Percentiles rank a stretch among this genome's conserved stretches.
Conservation (phyloP, 2,329 filamentous ascomycete genomes). For the Ramularia endophylla region DNA sequence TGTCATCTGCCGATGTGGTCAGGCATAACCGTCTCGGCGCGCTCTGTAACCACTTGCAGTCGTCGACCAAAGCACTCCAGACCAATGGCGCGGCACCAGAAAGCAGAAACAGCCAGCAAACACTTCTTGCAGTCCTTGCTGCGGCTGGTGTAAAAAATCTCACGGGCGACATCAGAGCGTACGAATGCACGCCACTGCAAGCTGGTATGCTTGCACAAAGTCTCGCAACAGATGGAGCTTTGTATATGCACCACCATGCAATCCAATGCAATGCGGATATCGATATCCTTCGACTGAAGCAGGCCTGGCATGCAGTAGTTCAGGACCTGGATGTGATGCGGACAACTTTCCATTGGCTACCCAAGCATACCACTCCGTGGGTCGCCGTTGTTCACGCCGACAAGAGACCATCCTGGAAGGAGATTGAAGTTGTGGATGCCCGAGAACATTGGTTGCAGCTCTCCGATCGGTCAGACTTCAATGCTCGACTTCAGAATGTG, state of each 20-base stretch:
- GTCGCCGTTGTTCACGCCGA: slow-evolving; percentile 8
- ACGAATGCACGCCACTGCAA: slow-evolving; percentile 13
- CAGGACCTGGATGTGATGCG: slow-evolving; percentile 9
- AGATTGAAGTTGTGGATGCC: slow-evolving; percentile 2
- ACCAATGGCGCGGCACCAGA: background rate
- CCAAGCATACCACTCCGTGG: slow-evolving; percentile 8
- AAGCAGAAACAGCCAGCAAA: background rate
- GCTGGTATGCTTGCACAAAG: slow-evolving; percentile 13
- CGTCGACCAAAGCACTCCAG: background rate
- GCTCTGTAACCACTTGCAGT: slow-evolving; percentile 4
- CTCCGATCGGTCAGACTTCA: slow-evolving; percentile 7
- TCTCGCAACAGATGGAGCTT: slow-evolving; percentile 10
- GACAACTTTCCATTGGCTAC: slow-evolving; percentile 13
- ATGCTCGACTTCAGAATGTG: slow-evolving; percentile 1
- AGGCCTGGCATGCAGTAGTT: slow-evolving; percentile 7
- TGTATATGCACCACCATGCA: slow-evolving; percentile 13
- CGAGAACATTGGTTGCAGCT: slow-evolving; percentile 7
- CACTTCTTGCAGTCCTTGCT: background rate
- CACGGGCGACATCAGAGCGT: background rate
- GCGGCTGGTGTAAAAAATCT: background rate
- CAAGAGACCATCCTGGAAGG: slow-evolving; percentile 2
- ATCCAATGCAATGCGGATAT: slow-evolving; percentile 4
- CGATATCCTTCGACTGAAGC: slow-evolving; percentile 4
- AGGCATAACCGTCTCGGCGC: slow-evolving; percentile 10
- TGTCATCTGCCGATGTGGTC: slow-evolving; percentile 10